Percentiles rank a stretch among this genome's conserved stretches.
Evolutionary conservation across 2,329 filamentous ascomycete genomes (phyloP).

Genomic region (Fusarium coffeatum): DNA sequence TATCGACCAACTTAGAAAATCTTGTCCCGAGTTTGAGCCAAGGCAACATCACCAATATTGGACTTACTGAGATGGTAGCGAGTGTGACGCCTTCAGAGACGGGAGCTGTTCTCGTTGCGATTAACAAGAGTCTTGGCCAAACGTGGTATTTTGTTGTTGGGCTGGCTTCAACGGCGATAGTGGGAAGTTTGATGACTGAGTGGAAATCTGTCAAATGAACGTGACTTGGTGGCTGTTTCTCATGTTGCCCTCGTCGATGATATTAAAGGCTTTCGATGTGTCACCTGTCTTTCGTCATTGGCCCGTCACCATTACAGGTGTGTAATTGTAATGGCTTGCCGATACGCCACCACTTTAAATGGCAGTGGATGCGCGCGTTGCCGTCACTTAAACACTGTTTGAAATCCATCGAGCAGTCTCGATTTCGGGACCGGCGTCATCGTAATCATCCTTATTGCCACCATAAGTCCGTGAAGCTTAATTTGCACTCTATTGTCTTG

Average conservation of each 20-base stretch:
- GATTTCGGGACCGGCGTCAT: neutral
- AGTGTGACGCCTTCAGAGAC: neutral
- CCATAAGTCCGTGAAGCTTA: neutral
- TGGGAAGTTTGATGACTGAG: conserved; percentile 21
- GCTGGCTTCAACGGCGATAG: conserved; percentile 12
- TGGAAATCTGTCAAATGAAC: conserved; percentile 19
- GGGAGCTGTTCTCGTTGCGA: neutral
- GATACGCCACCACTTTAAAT: neutral
- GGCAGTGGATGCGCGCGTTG: neutral
- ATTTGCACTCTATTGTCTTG: neutral
- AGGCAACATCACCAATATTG: neutral
- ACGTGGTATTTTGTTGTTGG: conserved; percentile 28
- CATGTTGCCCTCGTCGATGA: neutral
- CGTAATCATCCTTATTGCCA: neutral
- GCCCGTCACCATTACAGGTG: neutral
- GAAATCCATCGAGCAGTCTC: neutral
- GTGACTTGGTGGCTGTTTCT: neutral
- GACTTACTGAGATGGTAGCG: neutral
- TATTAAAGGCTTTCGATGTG: neutral
- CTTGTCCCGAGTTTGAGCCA: neutral
- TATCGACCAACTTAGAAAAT: conserved; percentile 13
- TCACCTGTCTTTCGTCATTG: neutral
- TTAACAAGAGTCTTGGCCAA: conserved; percentile 12
- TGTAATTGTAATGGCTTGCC: neutral
- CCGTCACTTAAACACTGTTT: too few relatives aligned